Evolutionary conservation across 441 rosid genomes (phyloP).

Genomic region (Eutrema salsugineum): DNA sequence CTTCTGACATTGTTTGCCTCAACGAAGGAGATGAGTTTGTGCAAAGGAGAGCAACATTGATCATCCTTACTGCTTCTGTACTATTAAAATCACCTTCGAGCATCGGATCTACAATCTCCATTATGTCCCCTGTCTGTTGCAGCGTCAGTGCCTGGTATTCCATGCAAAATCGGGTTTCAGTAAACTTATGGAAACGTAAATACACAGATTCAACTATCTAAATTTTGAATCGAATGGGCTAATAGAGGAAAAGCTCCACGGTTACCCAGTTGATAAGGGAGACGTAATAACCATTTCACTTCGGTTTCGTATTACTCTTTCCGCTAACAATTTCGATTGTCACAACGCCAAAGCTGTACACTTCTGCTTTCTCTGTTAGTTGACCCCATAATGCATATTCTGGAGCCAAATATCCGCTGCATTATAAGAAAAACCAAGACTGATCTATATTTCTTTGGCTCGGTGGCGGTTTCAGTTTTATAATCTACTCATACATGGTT

Average conservation of each 20-base stretch:
- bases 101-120: constrained; percentile 9
- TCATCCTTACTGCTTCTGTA: constrained; percentile 8
- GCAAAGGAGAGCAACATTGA: constrained; percentile 56
- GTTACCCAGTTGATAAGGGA: neutral
- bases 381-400: neutral
- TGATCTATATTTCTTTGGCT: neutral
- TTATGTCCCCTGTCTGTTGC: constrained; percentile 12
- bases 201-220: neutral
- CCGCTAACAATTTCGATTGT: neutral
- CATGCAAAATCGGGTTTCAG: neutral
- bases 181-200: neutral
- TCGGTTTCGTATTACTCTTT: neutral
- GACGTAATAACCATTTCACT: neutral
- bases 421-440: neutral
- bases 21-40: constrained; percentile 48
- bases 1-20: constrained; percentile 72
- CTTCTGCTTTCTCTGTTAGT: neutral
- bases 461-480: neutral
- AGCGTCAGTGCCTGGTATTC: neutral
- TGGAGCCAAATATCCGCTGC: neutral
- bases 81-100: constrained; percentile 8
- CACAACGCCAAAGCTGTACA: neutral
- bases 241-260: neutral
- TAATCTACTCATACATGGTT: neutral
- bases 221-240: neutral